Evolutionary conservation across 2,329 filamentous ascomycete species (phyloP), one percentile per base, ranked within the genome.

Genomic region (Rhinocladiella similis): DNA sequence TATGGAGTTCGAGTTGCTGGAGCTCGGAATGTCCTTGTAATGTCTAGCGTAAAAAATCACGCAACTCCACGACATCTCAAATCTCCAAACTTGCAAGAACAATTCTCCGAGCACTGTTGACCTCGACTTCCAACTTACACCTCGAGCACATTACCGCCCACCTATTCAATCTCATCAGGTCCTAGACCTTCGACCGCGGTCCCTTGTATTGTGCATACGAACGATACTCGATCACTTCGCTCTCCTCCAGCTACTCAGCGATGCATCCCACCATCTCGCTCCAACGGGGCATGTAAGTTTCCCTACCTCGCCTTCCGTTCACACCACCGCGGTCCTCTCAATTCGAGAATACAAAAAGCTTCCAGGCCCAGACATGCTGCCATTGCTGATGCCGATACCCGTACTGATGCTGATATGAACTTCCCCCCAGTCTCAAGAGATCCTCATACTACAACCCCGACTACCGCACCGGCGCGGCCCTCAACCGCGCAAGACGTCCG

Each of bases 401-500:
- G n/a, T n/a, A n/a, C n/a, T n/a, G n/a, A n/a, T n/a, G n/a, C n/a
- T n/a, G n/a, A n/a, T n/a, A n/a, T n/a, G n/a, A n/a, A n/a, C n/a
- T n/a, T n/a, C n/a, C n/a, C n/a, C n/a, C n/a, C 53, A 62, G 59
- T 10, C 62, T 66, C 45, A 86, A 86, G 49, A 77, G 79, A 68
- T 89, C 87, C 29, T 91, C 90, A 63, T 99, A 99, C 82, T 99
- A 97, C 80, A 90, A 96, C 76, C 86, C 87, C 70, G 83, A 89
- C 69, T 89, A 89, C 77, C 87, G 89, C 63, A 91, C 95, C 74
- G 89, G 90, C 59, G 87, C 91, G 47, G 90, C 95, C 54, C 86
- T 99, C 63, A 87, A 97, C 71, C 90, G 94, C 70, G 93, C 94
- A 54, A 87, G 95, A 67, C 86, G 90, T 66, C 94, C 94, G 48